Conservation (phyloP, 768 basidiomycete species). For the Hericium coralloides region DNA sequence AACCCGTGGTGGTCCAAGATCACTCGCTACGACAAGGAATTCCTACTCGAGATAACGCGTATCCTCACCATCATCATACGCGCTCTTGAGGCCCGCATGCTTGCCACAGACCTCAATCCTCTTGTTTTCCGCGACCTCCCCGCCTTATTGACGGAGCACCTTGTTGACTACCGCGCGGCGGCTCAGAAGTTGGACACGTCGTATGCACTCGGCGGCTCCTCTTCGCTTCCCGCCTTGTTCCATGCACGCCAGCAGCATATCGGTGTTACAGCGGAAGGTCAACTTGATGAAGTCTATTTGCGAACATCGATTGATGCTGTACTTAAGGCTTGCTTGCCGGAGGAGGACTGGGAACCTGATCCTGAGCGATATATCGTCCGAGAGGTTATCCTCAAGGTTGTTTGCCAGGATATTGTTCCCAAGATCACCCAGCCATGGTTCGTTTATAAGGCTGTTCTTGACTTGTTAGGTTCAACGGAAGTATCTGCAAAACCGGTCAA, state of each 20-base stretch:
- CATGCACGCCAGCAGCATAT: conserved; percentile 81
- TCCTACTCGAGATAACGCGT: conserved; percentile 61
- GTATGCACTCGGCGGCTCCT: conserved; percentile 60
- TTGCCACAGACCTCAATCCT: conserved; percentile 44
- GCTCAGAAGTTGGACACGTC: conserved; percentile 52
- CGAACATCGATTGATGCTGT: conserved; percentile 73
- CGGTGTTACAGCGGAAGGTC: conserved; percentile 60
- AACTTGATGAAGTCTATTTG: conserved; percentile 65
- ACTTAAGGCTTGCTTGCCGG: conserved; percentile 62
- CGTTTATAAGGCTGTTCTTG: conserved; percentile 60
- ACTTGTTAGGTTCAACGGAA: conserved; percentile 42
- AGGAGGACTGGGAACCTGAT: conserved; percentile 71
- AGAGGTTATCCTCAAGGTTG: conserved; percentile 73
- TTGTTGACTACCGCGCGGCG: conserved; percentile 68
- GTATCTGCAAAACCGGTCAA: background rate
- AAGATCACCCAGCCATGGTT: conserved; percentile 88
- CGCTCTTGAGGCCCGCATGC: conserved; percentile 48
- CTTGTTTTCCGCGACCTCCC: conserved; percentile 61
- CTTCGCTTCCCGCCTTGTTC: conserved; percentile 59
- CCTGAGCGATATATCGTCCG: conserved; percentile 76
- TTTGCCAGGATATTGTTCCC: conserved; percentile 45
- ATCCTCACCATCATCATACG: conserved; percentile 52
- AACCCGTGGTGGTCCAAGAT: conserved; percentile 84
- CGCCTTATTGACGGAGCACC: conserved; percentile 63
- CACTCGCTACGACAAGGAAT: conserved; percentile 74